These are phyloP conservation scores for Syzygium aromaticum DNA, from an alignment of 345 rosid genomes.

Conservation along the genomic window DNA sequence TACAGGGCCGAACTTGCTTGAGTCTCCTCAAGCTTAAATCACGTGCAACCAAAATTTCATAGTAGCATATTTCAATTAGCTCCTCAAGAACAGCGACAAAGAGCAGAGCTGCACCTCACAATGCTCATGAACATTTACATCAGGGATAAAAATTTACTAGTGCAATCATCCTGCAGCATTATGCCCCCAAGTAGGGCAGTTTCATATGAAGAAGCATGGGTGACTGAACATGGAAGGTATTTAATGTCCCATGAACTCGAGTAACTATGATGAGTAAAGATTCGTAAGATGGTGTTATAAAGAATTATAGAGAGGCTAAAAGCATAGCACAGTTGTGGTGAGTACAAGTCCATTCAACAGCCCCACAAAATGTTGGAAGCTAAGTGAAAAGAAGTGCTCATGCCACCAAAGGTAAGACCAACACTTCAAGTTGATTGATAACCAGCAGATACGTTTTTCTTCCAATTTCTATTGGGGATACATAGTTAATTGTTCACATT, in stretches of 20 bases:
- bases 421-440: not conserved
- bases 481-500: not conserved
- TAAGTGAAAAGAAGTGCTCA: not conserved
- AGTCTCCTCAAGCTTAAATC: not conserved
- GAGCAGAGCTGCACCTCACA: not conserved
- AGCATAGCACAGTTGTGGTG: not conserved
- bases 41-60: not conserved
- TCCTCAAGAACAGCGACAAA: not conserved
- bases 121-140: not conserved
- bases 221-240: not conserved
- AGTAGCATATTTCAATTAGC: not conserved
- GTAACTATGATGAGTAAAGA: not conserved
- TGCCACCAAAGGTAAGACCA: not conserved
- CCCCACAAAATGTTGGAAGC: not conserved
- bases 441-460: not conserved
- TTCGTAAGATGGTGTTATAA: not conserved
- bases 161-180: not conserved
- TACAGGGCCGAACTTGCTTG: not conserved
- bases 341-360: not conserved
- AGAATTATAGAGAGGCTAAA: not conserved
- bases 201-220: not conserved
- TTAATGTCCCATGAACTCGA: not conserved
- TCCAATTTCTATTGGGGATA: not conserved
- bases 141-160: not conserved
- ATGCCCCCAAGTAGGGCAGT: not conserved